Evolutionary conservation across 352 stramenopile species (phyloP), one percentile per base, ranked within the genome.

Genomic region (Pythium grandisporangium): DNA sequence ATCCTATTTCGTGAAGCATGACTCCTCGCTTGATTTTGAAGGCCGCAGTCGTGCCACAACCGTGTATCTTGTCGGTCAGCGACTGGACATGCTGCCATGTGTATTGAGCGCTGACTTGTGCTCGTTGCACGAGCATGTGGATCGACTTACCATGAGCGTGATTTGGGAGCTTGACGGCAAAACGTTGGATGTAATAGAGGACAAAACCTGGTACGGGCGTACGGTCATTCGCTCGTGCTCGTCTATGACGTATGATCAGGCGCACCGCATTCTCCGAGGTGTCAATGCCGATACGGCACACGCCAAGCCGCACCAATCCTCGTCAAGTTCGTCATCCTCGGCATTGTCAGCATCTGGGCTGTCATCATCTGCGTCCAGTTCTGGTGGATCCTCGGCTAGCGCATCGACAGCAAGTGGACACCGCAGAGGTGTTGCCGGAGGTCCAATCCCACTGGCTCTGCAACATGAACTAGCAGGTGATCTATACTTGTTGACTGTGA

Each of bases 51-150:
- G 80, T n/a, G 73, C 61, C 2, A 99, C 96, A 20, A 98, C 93
- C 1, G 98, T 97, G 1, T 99, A 99, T 64, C 78, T 99, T 19
- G 96, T 99, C 5, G 96, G 98, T 22, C 80, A 88, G 56, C 72
- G 77, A 0, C 63, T 95, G 27, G 89, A 97, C 53, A 98, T 98
- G 91, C 61, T 98, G 32, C 91, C 91, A 3, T 70, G 74, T 2
- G 65, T 98, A 16, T 64, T 98, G 1, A 88, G 75, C 42, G 73
- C 63, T 1, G 77, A 97, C 39, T 53, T 98, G 26, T 97, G 89
- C 50, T 97, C 89, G 22, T 59, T 98, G 23, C 91, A 97, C 52
- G 74, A 92, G 39, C 74, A 82, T 29, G 67, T 74, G 29, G 88
- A 98, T 42, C 75, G 89, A 8, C 61, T 96, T 12, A 84, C 89